Evolutionary conservation across 2,329 filamentous ascomycete species (phyloP).

Genomic region (Sclerotiophoma versabilis): DNA sequence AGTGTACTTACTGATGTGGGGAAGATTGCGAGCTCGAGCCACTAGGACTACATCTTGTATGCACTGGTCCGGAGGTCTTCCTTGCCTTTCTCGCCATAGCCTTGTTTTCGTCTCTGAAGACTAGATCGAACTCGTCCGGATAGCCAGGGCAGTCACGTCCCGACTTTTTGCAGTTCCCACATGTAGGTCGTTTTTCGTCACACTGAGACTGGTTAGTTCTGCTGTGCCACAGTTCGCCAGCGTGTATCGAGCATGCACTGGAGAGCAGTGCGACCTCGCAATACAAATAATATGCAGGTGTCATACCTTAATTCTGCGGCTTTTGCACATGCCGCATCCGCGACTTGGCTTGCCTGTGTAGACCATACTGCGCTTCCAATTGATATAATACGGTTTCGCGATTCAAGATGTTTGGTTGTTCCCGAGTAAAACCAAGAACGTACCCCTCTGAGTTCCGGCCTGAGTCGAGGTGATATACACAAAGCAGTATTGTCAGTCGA

Average conservation of each 20-base stretch:
- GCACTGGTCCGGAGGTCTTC: constrained; percentile 46
- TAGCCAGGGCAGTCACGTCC: constrained; percentile 43
- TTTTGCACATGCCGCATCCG: constrained; percentile 78
- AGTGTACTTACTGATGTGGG: constrained; percentile 37
- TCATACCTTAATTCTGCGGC: constrained; percentile 74
- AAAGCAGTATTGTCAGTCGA: constrained; percentile 2
- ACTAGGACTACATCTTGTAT: constrained; percentile 23
- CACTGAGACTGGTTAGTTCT: constrained; percentile 31
- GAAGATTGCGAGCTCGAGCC: constrained; percentile 38
- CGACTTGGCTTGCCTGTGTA: constrained; percentile 52
- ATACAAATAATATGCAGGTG: neutral
- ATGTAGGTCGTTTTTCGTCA: constrained; percentile 46
- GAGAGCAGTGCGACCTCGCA: too few species aligned
- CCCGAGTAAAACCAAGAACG: neutral
- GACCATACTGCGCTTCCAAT: constrained; percentile 40
- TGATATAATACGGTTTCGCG: neutral
- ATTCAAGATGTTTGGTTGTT: neutral
- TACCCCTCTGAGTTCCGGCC: neutral
- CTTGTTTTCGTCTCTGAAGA: constrained; percentile 76
- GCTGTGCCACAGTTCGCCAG: constrained; percentile 4
- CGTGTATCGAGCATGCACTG: neutral
- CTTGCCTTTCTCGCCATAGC: constrained; percentile 69
- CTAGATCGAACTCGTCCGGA: constrained; percentile 72
- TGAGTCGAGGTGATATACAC: constrained; percentile 4
- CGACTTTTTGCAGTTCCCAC: constrained; percentile 46